Conservation (phyloP, 2,329 filamentous ascomycete genomes). For the Blastomyces silverae region DNA sequence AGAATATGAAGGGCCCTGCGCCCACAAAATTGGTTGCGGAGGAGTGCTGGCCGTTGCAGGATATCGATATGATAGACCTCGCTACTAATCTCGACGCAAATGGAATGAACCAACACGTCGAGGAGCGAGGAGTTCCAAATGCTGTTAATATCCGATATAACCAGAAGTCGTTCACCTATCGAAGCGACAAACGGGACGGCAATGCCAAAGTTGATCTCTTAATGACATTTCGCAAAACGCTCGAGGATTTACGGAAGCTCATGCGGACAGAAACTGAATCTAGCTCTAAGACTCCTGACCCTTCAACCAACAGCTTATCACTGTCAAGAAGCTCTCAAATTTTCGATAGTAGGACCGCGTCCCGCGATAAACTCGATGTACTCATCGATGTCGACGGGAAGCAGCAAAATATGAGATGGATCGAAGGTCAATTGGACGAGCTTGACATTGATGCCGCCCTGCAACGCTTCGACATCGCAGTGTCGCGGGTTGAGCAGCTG, state of each 20-base stretch:
- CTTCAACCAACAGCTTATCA: slow-evolving; percentile 68
- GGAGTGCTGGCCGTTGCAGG: slow-evolving; percentile 85
- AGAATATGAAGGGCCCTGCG: slow-evolving; percentile 41
- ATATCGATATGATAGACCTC: slow-evolving; percentile 89
- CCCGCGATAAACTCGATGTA: slow-evolving; percentile 65
- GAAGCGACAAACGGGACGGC: slow-evolving; percentile 73
- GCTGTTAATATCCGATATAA: slow-evolving; percentile 88
- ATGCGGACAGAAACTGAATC: slow-evolving; percentile 81
- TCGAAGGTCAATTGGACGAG: slow-evolving; percentile 90
- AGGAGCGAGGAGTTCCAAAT: slow-evolving; percentile 62
- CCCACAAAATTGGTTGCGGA: slow-evolving; percentile 79
- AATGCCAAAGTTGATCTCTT: slow-evolving; percentile 73
- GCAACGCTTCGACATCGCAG: slow-evolving; percentile 79
- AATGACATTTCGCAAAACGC: slow-evolving; percentile 83
- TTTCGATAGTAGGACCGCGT: slow-evolving; percentile 68
- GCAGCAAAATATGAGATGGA: slow-evolving; percentile 91
- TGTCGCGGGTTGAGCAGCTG: slow-evolving; percentile 75
- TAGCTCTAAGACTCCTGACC: slow-evolving; percentile 75
- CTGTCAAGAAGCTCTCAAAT: slow-evolving; percentile 61
- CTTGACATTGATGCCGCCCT: slow-evolving; percentile 93
- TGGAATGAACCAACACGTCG: slow-evolving; percentile 36
- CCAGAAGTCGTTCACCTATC: slow-evolving; percentile 88
- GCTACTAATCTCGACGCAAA: slow-evolving; percentile 45
- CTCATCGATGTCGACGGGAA: slow-evolving; percentile 95
- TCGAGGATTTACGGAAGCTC: slow-evolving; percentile 82